Evolutionary conservation across 352 stramenopile genomes (phyloP), one percentile per base, ranked within the genome.

Genomic region (Globisporangium heterothallicum): DNA sequence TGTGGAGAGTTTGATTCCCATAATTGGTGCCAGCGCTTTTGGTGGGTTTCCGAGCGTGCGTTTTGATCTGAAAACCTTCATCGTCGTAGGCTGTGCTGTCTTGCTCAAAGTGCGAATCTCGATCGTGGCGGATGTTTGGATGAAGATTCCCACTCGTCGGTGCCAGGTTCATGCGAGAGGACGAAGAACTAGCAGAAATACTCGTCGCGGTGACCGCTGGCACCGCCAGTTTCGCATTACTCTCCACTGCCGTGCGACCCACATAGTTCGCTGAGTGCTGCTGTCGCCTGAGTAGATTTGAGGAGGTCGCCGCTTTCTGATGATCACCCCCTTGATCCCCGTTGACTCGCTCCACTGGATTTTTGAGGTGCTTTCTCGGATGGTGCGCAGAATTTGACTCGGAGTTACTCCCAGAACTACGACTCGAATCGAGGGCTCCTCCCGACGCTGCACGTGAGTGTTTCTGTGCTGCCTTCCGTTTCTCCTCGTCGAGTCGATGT

Each of bases 311-410:
- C n/a, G 32, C 32, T 38, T 6, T 18, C 32, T 38, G 12, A 8
- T 4, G 3, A 18, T 10, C 29, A 34, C 32, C 8, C 6, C 32
- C 32, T 38, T 48, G 42, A 27, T 30, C 53, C 45, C 53, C 27
- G 30, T 69, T 45, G 65, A 86, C 67, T 25, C 59, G 74, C 51
- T 88, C 78, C 1, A 88, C 27, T 0, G 78, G 70, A 21, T 80
- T 88, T 53, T 88, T 88, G 5, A 88, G 50, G 52, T 88, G 66
- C 32, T 70, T 78, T 7, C 68, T 61, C 24, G 57, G 53, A 44
- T 64, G 56, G 8, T 58, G 59, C 25, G 49, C 34, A 16, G n/a
- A 5, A 38, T 38, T 1, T 38, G 32, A 38, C 3, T 50, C 25
- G 6, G 35, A 25, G 16, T 32, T 44, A 27, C 44, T 54, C 2